phyloP scores from a whole-genome alignment of 257 asterid species.

The Nicotiana knightiana region DNA sequence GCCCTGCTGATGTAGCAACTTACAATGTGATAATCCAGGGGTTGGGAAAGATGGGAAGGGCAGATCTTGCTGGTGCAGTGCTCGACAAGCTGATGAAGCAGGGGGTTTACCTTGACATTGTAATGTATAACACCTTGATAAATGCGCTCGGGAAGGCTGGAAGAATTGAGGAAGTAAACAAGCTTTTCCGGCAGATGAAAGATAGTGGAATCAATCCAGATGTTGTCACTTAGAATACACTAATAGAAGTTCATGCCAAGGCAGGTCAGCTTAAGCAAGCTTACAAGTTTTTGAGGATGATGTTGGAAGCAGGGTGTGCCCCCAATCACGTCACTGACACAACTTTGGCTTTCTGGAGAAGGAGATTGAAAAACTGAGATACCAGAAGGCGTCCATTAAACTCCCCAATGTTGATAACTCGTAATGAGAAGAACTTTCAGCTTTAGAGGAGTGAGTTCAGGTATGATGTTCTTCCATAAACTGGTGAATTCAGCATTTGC shows the following conservation, averaged over 20 bases:
- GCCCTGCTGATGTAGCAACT: slow-evolving; percentile 77
- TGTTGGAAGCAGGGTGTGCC: slow-evolving; percentile 89
- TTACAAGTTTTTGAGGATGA: slow-evolving; percentile 62
- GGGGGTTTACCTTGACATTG: slow-evolving; percentile 88
- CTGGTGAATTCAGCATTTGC: not conserved
- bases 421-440: slow-evolving; percentile 13
- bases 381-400: slow-evolving; percentile 59
- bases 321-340: slow-evolving; percentile 95
- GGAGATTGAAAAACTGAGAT: slow-evolving; percentile 61
- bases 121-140: slow-evolving; percentile 90
- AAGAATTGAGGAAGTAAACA: slow-evolving; percentile 56
- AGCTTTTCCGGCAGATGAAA: slow-evolving; percentile 70
- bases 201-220: slow-evolving; percentile 80
- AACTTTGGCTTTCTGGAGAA: slow-evolving; percentile 61
- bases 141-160: slow-evolving; percentile 87
- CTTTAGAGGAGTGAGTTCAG: not conserved
- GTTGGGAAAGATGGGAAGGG: slow-evolving; percentile 84
- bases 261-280: slow-evolving; percentile 78
- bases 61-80: slow-evolving; percentile 76
- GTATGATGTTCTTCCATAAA: slow-evolving; percentile 7
- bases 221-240: slow-evolving; percentile 80
- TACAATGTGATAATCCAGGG: slow-evolving; percentile 81
- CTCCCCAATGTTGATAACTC: slow-evolving; percentile 25
- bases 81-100: slow-evolving; percentile 62
- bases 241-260: slow-evolving; percentile 77